Conservation (phyloP, 2,329 filamentous ascomycete genomes). For the Pyricularia sp. region DNA sequence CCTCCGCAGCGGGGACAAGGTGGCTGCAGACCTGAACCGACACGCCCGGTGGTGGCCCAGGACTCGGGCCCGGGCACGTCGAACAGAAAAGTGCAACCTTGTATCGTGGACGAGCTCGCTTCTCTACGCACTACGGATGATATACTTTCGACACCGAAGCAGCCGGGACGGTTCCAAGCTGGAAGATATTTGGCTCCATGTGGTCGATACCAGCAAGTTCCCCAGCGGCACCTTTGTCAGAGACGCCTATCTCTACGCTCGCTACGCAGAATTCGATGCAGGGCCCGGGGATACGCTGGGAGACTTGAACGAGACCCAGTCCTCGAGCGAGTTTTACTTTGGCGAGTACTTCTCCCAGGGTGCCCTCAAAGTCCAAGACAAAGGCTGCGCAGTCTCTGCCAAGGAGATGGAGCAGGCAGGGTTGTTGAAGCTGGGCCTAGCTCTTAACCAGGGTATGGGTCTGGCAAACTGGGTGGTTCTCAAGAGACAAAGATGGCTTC, state of each 20-base stretch:
- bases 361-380: neutral
- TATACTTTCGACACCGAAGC: neutral
- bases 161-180: neutral
- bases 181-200: neutral
- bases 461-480: neutral
- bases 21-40: neutral
- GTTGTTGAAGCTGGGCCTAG: neutral
- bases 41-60: neutral
- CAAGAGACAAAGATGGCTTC: neutral
- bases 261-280: neutral
- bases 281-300: neutral
- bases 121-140: neutral
- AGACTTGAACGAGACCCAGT: neutral
- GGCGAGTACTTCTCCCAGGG: neutral
- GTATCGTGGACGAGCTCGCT: constrained; percentile 1
- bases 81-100: neutral
- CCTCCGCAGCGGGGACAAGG: neutral
- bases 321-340: neutral
- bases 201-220: neutral
- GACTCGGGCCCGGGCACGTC: neutral
- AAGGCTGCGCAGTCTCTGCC: neutral
- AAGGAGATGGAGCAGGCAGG: neutral
- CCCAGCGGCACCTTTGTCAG: neutral
- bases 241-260: neutral
- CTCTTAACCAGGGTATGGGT: neutral